Evolutionary conservation across 345 rosid genomes (phyloP).

Genomic region (Eucalyptus marginata): DNA sequence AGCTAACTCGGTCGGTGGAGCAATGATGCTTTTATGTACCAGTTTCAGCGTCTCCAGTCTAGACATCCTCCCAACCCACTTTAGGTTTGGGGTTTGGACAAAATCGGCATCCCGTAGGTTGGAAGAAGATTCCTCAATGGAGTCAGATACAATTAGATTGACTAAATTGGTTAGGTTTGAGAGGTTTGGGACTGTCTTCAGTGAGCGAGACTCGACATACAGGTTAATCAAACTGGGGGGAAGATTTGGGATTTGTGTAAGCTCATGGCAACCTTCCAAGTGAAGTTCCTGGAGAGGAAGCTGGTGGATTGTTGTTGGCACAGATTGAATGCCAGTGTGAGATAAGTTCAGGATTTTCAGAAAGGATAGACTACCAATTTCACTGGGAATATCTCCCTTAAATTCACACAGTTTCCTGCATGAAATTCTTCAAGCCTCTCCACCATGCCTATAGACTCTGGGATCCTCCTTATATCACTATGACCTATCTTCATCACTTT

Average conservation of each 20-base stretch:
- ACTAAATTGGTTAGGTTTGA: background rate
- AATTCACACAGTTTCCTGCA: too few relatives aligned
- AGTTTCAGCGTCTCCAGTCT: background rate
- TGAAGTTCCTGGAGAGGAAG: background rate
- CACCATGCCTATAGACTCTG: too few relatives aligned
- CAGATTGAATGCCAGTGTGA: background rate
- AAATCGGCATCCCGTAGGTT: background rate
- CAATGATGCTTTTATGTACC: too few relatives aligned
- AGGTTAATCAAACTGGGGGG: background rate
- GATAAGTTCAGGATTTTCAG: background rate
- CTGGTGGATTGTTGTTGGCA: background rate
- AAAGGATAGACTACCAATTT: background rate
- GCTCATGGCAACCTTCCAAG: background rate
- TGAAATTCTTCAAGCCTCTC: too few relatives aligned
- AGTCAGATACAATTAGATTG: background rate
- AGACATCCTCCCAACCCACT: background rate
- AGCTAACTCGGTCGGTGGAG: too few relatives aligned
- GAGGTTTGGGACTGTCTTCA: background rate
- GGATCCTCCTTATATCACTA: too few relatives aligned
- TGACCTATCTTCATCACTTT: too few relatives aligned
- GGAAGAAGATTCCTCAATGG: background rate
- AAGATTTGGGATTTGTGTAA: background rate
- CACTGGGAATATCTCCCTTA: background rate
- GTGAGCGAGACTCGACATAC: background rate
- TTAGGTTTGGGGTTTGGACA: background rate